Conservation (phyloP, 2,329 filamentous ascomycete species). For the Cercospora sp. region DNA sequence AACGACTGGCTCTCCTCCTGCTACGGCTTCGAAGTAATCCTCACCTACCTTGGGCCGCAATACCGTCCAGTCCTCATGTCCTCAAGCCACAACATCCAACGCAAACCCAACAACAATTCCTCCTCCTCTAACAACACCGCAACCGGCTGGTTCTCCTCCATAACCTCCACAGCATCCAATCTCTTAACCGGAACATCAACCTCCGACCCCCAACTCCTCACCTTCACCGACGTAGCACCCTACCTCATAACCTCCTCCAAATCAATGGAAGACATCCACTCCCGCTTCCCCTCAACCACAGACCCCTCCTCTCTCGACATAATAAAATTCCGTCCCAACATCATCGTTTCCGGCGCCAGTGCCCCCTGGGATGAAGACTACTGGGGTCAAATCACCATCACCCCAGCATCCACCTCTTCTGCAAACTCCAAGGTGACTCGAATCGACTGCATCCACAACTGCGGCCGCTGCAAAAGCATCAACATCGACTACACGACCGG, state of each 20-base stretch:
- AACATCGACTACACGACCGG: slow-evolving; percentile 52
- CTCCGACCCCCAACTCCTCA: slow-evolving; percentile 46
- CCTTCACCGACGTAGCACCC: slow-evolving; percentile 73
- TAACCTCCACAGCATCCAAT: slow-evolving; percentile 31
- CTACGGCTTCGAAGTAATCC: slow-evolving; percentile 46
- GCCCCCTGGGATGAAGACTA: slow-evolving; percentile 49
- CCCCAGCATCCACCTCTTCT: neutral
- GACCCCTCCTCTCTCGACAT: slow-evolving; percentile 38
- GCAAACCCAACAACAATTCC: slow-evolving; percentile 1
- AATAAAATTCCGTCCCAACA: slow-evolving; percentile 50
- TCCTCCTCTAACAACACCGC: slow-evolving; percentile 1
- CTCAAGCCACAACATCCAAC: slow-evolving; percentile 18
- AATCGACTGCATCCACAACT: slow-evolving; percentile 48
- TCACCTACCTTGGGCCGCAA: slow-evolving; percentile 48
- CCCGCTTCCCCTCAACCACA: slow-evolving; percentile 39
- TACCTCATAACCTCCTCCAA: slow-evolving; percentile 70
- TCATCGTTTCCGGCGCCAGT: slow-evolving; percentile 45
- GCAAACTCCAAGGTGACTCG: slow-evolving; percentile 20
- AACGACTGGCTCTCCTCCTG: slow-evolving; percentile 47
- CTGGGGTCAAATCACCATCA: slow-evolving; percentile 44
- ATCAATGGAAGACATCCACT: slow-evolving; percentile 67
- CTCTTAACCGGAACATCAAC: slow-evolving; percentile 13
- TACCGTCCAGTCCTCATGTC: slow-evolving; percentile 45
- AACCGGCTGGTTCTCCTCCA: slow-evolving; percentile 38
- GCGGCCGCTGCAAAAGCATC: slow-evolving; percentile 48